These are phyloP conservation scores for Isochrysis galbana DNA, from an alignment of 78 protist species.

Conservation along the genomic window DNA sequence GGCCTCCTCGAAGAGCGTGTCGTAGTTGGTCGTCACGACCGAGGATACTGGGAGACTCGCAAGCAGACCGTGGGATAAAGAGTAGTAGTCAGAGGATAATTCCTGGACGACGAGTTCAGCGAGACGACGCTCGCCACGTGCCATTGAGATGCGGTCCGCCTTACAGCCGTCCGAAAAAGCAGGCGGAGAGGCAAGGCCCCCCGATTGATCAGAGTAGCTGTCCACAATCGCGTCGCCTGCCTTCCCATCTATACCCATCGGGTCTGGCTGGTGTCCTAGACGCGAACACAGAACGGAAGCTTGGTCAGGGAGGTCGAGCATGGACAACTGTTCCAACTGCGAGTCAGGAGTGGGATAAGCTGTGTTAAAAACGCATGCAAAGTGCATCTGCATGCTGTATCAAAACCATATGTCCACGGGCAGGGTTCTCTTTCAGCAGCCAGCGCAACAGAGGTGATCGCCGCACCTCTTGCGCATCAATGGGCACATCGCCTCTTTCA, in stretches of 20 bases:
- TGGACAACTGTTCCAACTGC: background rate
- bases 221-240: no score
- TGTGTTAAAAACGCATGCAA: no score
- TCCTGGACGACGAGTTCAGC: constrained; percentile 48
- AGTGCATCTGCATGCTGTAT: no score
- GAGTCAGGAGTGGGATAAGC: no score
- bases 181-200: no score
- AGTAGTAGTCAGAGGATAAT: constrained; percentile 37
- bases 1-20: constrained; percentile 66
- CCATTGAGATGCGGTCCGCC: constrained; percentile 23
- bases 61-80: constrained; percentile 51
- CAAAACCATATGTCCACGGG: no score
- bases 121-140: background rate
- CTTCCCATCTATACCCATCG: no score
- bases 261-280: no score
- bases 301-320: background rate
- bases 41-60: constrained; percentile 58
- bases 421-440: no score
- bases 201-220: no score
- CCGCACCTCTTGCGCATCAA: background rate
- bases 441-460: no score
- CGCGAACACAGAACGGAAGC: background rate
- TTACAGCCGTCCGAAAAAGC: no score
- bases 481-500: constrained; percentile 41
- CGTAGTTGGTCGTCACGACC: constrained; percentile 75